These are phyloP conservation scores for Chalciporus piperatus DNA, from an alignment of 768 basidiomycete genomes.

Conservation along the genomic window DNA sequence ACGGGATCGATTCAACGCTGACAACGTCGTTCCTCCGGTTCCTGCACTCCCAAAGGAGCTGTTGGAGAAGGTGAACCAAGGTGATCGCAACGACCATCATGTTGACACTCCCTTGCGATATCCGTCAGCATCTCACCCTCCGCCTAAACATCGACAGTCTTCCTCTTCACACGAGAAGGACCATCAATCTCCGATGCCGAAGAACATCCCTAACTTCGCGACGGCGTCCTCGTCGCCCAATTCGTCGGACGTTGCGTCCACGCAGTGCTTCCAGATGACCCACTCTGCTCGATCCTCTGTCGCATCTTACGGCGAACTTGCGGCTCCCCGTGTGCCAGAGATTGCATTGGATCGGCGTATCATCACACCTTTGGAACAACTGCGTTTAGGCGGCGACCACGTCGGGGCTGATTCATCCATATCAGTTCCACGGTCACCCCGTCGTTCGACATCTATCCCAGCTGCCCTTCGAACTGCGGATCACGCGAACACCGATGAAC, in stretches of 20 bases:
- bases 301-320: conserved; percentile 51
- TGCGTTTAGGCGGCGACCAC: conserved; percentile 34
- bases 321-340: conserved; percentile 38
- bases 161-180: conserved; percentile 8
- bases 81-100: conserved; percentile 1
- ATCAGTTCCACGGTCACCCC: conserved; percentile 12
- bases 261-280: conserved; percentile 49
- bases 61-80: conserved; percentile 10
- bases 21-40: conserved; percentile 48
- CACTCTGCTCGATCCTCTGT: conserved; percentile 51
- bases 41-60: conserved; percentile 55
- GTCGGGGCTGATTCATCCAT: neutral
- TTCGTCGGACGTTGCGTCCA: conserved; percentile 55
- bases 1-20: conserved; percentile 43
- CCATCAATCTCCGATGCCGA: conserved; percentile 3
- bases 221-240: conserved; percentile 62
- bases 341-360: conserved; percentile 42
- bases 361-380: conserved; percentile 55
- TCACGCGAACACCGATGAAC: conserved; percentile 2
- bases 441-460: conserved; percentile 20
- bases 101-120: neutral
- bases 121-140: conserved; percentile 7
- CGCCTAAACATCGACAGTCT: neutral
- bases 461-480: conserved; percentile 5
- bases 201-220: conserved; percentile 40